Conservation (phyloP, 371 early-diverging fungal species). For the Mucor mucedo region DNA sequence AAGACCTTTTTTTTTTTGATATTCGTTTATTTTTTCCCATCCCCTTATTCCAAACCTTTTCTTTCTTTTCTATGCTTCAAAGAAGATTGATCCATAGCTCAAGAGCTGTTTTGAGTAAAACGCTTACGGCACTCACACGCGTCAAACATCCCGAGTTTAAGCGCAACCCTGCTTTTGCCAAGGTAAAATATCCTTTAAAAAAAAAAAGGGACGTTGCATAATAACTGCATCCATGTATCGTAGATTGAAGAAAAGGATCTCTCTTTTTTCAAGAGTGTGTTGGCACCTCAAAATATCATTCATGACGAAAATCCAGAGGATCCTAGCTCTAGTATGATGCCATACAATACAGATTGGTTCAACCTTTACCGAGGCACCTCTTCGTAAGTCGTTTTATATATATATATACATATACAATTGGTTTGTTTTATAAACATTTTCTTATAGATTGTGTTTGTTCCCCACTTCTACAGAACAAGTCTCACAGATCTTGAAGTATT, state of each 20-base stretch:
- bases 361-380: conserved; percentile 78
- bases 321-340: background rate
- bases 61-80: conserved; percentile 11
- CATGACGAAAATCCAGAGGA: conserved; percentile 49
- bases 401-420: background rate
- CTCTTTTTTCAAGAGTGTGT: conserved; percentile 51
- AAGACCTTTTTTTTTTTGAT: no score
- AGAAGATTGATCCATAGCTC: conserved; percentile 17
- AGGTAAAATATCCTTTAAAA: conserved; percentile 34
- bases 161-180: conserved; percentile 55
- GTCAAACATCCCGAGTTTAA: conserved; percentile 31
- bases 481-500: conserved; percentile 81
- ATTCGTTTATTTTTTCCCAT: conserved; percentile 2
- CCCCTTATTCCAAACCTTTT: background rate
- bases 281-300: conserved; percentile 39
- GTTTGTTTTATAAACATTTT: background rate
- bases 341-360: conserved; percentile 78
- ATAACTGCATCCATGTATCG: background rate
- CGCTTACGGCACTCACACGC: conserved; percentile 21
- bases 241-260: conserved; percentile 63
- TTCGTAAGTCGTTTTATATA: conserved; percentile 38
- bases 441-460: conserved; percentile 54
- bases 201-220: background rate
- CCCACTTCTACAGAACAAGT: conserved; percentile 88
- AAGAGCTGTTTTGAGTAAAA: background rate